Base-by-base conservation (phyloP, 495 filamentous ascomycete species). In the Corynascus novoguineensis region DNA sequence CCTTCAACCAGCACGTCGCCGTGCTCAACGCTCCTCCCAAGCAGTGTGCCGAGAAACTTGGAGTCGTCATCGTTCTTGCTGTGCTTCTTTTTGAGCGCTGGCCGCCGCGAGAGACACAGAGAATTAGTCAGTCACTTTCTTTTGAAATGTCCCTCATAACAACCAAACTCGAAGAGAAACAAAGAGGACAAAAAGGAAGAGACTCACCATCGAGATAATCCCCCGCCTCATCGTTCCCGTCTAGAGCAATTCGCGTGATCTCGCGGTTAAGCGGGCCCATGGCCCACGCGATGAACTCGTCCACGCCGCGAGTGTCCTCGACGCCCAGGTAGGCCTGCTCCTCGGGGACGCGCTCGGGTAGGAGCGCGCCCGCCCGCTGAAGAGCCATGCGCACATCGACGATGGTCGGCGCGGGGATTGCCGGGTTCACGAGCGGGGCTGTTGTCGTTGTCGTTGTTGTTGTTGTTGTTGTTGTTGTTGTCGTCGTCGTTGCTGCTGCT, bases 321-420 rank as follows among this genome's bases (percentile, higher is more conserved):
- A 78, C 75, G 0, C 79, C 64, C 11, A 54, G 37, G 7, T 63
- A 53, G 34, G 51, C 68, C 61, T 65, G 71, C 64, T 77, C 71
- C 12, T 64, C 55, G n/a, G 64, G 46, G 0, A 57, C 15, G 44
- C 81, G 69, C 57, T 86, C 79, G 3, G 89, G 86, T 49, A 78
- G 71, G 7, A 96, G 66, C 0, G 82, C 82, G 50, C 89, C 89
- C 41, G 78, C 82, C 56, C 91, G 86, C 64, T 89, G 79, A 45
- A 97, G 70, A 1, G 91, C 91, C 72, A 92, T 81, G 60, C 89
- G 84, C 62, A 95, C 81, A 70, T 97, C 90, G 53, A 85, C 82
- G 10, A 96, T 73, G 19, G 73, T 81, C 9, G 77, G 75, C 3
- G 67, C 57, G 11, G 72, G 69, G 4, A 66, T 60, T 15, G 31